Evolutionary conservation across 2,329 filamentous ascomycete species (phyloP), one percentile per base, ranked within the genome.

Genomic region (Colletotrichum nymphaeae): DNA sequence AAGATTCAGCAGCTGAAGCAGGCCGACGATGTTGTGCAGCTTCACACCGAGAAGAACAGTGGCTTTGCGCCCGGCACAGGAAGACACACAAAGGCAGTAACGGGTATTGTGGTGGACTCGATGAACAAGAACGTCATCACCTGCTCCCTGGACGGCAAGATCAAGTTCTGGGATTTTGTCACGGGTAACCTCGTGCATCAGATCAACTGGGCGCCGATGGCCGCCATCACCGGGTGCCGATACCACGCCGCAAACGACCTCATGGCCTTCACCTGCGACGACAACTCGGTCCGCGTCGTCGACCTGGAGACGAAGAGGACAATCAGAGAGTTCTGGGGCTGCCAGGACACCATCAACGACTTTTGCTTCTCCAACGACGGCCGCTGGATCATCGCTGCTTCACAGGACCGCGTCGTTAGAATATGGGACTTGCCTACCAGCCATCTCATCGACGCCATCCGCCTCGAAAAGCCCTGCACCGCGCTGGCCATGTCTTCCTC

Each of bases 101-200:
- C 96, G 1, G 97, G 97, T 1, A 86, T 99, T 53, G 88, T 94
- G 28, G 91, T 98, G 19, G 96, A 99, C 83, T 92, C 91, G n/a
- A 88, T 98, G 81, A 98, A 98, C 83, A 94, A 93, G 76, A 91
- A 89, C 22, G 88, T 98, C 63, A 91, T 98, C 56, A 97, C 95
- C 74, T 97, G 95, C 80, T 93, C 94, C 2, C 84, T 95, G 16
- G 97, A 99, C 81, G 97, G 97, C 37, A 97, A 93, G 82, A 89
- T 98, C 78, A 98, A 98, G 85, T 98, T 99, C 81, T 99, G 97
- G 97, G 94, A 97, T 76, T 97, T 99, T 75, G 83, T 91, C n/a
- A 94, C 93, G 0, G 97, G 96, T 8, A 89, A 91, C 57, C 87
- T 98, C 3, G 80, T 94, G 12, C 90, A 96, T 75, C 92, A 98